These are phyloP conservation scores for Orobanche coerulescens DNA, from an alignment of 257 asterid species.

Conservation along the genomic window DNA sequence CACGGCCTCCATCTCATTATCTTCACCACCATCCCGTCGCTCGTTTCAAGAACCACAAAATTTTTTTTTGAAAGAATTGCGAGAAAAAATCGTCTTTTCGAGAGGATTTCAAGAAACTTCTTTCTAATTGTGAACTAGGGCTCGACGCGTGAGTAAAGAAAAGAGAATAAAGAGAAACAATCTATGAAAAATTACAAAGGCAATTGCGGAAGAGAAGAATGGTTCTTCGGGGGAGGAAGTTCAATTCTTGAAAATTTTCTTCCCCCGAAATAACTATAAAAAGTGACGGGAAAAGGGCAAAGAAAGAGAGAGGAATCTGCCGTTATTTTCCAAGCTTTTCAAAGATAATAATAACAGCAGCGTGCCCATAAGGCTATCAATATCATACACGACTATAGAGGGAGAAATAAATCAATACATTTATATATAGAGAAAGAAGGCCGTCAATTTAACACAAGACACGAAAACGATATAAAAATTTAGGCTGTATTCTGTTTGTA, in stretches of 20 bases:
- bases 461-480: too few relatives aligned
- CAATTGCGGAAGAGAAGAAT: conserved; percentile 22
- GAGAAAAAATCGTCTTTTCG: neutral
- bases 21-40: conserved; percentile 69
- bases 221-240: conserved; percentile 4
- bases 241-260: conserved; percentile 1
- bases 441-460: too few relatives aligned
- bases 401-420: neutral
- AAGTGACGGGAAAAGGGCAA: neutral
- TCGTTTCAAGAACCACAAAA: conserved; percentile 1
- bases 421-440: too few relatives aligned
- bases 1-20: conserved; percentile 97
- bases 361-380: conserved; percentile 10
- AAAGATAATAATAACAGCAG: conserved; percentile 27
- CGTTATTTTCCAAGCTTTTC: conserved; percentile 30
- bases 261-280: conserved; percentile 17
- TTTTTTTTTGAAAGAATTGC: neutral
- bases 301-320: conserved; percentile 29
- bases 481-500: too few relatives aligned
- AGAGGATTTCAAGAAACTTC: conserved; percentile 1
- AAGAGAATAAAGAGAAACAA: neutral
- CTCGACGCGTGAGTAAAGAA: neutral
- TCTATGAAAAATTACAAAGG: conserved; percentile 13
- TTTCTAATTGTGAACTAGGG: neutral
- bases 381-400: neutral